phyloP scores from a whole-genome alignment of 192 early-diverging fungal species.

The Backusella tarrabulga region DNA sequence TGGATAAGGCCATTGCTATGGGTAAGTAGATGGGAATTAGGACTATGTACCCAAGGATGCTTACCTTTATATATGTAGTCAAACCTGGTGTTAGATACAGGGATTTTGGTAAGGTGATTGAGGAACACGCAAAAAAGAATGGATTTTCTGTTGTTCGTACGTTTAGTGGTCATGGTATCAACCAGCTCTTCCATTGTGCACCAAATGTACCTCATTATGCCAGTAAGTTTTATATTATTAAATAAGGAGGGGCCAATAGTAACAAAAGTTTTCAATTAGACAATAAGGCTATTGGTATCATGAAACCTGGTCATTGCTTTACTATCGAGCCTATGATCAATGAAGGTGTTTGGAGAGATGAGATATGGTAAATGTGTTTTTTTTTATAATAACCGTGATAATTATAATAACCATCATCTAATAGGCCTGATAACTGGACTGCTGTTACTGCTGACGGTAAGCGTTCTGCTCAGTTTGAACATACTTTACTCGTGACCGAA shows the following conservation, averaged over 20 bases:
- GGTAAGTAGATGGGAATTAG: constrained; percentile 44
- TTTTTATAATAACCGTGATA: not conserved
- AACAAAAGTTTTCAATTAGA: constrained; percentile 25
- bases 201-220: constrained; percentile 95
- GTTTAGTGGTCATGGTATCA: constrained; percentile 92
- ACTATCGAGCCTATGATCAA: constrained; percentile 99
- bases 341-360: constrained; percentile 70
- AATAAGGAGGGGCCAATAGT: not conserved
- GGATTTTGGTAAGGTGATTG: constrained; percentile 88
- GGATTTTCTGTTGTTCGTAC: constrained; percentile 90
- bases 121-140: constrained; percentile 76
- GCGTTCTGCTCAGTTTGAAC: constrained; percentile 96
- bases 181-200: constrained; percentile 82
- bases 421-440: constrained; percentile 84
- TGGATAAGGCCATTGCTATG: constrained; percentile 90
- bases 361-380: constrained; percentile 45
- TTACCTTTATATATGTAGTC: constrained; percentile 40
- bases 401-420: not conserved
- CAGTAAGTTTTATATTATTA: constrained; percentile 33
- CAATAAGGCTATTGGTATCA: constrained; percentile 94
- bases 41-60: not conserved
- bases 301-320: constrained; percentile 94
- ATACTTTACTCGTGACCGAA: constrained; percentile 91
- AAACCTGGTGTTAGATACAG: constrained; percentile 91
- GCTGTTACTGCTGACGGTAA: constrained; percentile 90